Conservation (phyloP, 257 asterid genomes). For the Scutellaria baicalensis region DNA sequence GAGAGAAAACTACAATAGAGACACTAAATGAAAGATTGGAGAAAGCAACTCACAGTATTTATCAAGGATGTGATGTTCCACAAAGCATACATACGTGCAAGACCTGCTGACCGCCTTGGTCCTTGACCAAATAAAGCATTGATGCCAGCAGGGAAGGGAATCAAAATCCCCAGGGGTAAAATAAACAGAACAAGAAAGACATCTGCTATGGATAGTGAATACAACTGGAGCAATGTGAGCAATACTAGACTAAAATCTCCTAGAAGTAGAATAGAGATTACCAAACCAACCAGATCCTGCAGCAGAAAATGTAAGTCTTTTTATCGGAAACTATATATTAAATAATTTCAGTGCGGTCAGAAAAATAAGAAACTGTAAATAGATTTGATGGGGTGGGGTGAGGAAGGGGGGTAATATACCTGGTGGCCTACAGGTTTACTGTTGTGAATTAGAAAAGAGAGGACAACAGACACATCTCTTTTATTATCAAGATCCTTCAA, state of each 20-base stretch:
- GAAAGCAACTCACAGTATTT: constrained; percentile 64
- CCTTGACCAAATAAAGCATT: constrained; percentile 96
- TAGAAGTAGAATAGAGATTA: constrained; percentile 81
- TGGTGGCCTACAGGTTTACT: constrained; percentile 92
- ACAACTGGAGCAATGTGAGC: constrained; percentile 94
- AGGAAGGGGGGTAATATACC: constrained; percentile 33
- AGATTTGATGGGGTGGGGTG: neutral
- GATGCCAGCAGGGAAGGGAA: constrained; percentile 97
- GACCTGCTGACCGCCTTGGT: constrained; percentile 85
- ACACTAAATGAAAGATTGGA: neutral
- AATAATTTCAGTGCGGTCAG: neutral
- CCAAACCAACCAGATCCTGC: constrained; percentile 99
- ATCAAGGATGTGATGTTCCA: constrained; percentile 86
- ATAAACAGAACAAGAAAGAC: constrained; percentile 81
- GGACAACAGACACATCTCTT: constrained; percentile 53
- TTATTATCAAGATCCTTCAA: constrained; percentile 73
- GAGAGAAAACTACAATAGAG: neutral
- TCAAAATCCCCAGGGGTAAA: constrained; percentile 81
- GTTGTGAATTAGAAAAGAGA: constrained; percentile 78
- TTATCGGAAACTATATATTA: neutral
- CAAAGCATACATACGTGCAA: constrained; percentile 89
- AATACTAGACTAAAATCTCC: constrained; percentile 95
- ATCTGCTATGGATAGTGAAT: constrained; percentile 75
- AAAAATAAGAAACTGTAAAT: neutral
- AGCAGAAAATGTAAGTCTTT: constrained; percentile 3